Conservation (phyloP, 768 basidiomycete species). For the Infundibulicybe gibba region DNA sequence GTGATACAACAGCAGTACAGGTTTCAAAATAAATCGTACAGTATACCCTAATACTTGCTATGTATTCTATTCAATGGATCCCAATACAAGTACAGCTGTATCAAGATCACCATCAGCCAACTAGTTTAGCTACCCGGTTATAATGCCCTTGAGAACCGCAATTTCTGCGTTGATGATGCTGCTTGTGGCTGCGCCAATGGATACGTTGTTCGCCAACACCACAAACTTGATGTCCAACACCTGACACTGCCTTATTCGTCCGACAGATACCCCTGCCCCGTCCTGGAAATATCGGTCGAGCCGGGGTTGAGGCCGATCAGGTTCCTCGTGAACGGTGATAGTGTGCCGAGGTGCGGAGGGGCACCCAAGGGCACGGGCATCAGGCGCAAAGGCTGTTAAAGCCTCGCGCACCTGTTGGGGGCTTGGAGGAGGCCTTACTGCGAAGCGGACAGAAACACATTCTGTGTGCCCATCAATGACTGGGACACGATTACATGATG, state of each 20-base stretch:
- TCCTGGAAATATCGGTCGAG: constrained; percentile 87
- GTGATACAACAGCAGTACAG: too few relatives aligned
- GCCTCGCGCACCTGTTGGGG: constrained; percentile 87
- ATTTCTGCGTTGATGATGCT: constrained; percentile 96
- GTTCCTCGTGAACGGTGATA: constrained; percentile 89
- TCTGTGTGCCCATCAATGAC: constrained; percentile 96
- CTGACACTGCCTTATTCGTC: constrained; percentile 83
- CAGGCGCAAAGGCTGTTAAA: constrained; percentile 67
- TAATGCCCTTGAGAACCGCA: constrained; percentile 72
- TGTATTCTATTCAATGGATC: too few relatives aligned
- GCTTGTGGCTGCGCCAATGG: constrained; percentile 94
- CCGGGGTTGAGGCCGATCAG: constrained; percentile 91
- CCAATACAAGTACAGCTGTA: too few relatives aligned
- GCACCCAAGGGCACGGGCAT: constrained; percentile 69
- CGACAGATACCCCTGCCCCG: constrained; percentile 89
- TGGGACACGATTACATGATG: constrained; percentile 91
- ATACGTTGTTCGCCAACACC: constrained; percentile 88
- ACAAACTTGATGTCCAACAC: constrained; percentile 97
- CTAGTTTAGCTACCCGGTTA: too few relatives aligned
- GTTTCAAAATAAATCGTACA: too few relatives aligned
- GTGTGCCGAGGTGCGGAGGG: constrained; percentile 85
- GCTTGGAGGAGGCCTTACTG: constrained; percentile 73
- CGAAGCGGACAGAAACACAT: constrained; percentile 84
- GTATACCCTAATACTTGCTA: too few relatives aligned
- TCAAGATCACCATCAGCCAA: too few relatives aligned